Evolutionary conservation across 352 stramenopile species (phyloP), one percentile per base, ranked within the genome.

Genomic region (Globisporangium acanthophoron): DNA sequence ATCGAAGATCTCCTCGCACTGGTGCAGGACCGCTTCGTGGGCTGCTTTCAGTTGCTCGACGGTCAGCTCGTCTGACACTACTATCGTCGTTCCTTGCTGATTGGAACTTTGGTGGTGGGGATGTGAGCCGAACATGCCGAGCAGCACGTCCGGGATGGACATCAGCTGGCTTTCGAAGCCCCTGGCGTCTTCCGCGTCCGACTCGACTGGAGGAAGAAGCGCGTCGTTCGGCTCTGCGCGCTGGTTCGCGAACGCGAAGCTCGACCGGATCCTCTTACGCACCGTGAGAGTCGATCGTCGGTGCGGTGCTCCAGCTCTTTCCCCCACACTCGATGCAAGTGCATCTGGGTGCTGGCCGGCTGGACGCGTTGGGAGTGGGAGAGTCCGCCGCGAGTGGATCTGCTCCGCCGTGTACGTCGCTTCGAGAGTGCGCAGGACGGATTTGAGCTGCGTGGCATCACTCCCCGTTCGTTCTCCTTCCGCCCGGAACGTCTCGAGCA

Each of bases 341-440:
- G 47, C 27, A 61, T 58, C 43, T 68, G 66, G 0, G 52, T 69
- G 1, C 46, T 15, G n/a, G 18, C 15, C 21, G 18, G n/a, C 3
- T n/a, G 37, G 5, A 3, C 46, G 24, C 12, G 33, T 16, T 11
- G 39, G 53, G 6, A 72, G 9, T 44, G 68, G 69, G 20, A 74
- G 29, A 18, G 62, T 73, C 21, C 49, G 55, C 35, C 61, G 44
- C 4, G 72, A 71, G 55, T 81, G 63, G n/a, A 78, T 76, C 59
- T 87, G 67, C 62, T 89, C 76, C 2, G 74, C 73, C 5, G 76
- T 65, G 54, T 89, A 89, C n/a, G 74, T 69, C 27, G 85, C 77
- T 46, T 89, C 74, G 1, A 89, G 68, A 35, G 73, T 62, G 24
- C 72, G 67, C 0, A 89, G 59, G 9, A 89, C 69, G 1, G 60